Evolutionary conservation across 179 eudicot genomes (phyloP).

Genomic region (Corrigiola litoralis): DNA sequence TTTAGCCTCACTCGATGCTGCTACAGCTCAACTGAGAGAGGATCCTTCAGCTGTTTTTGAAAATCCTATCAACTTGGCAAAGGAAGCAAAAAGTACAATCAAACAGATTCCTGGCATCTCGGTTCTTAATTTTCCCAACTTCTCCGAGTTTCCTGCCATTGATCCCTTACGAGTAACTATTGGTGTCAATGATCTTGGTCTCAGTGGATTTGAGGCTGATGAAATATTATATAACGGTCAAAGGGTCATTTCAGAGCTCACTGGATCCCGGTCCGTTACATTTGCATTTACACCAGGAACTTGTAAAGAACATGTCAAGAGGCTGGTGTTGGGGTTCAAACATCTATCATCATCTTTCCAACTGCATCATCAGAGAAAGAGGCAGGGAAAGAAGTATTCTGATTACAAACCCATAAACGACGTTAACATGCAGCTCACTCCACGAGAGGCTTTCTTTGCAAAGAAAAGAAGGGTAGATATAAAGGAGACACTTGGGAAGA

Average conservation of each 20-base stretch:
- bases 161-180: slow-evolving; percentile 71
- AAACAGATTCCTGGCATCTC: slow-evolving; percentile 48
- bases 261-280: slow-evolving; percentile 58
- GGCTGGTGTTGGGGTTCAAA: slow-evolving; percentile 54
- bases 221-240: slow-evolving; percentile 50
- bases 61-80: slow-evolving; percentile 44
- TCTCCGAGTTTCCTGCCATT: slow-evolving; percentile 32
- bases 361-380: not conserved
- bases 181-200: slow-evolving; percentile 50
- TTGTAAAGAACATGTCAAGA: slow-evolving; percentile 49
- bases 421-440: slow-evolving; percentile 47
- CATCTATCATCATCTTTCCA: slow-evolving; percentile 39
- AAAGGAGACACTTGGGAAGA: slow-evolving; percentile 47
- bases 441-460: slow-evolving; percentile 81
- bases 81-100: slow-evolving; percentile 40
- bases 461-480: slow-evolving; percentile 48
- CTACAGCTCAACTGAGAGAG: slow-evolving; percentile 55
- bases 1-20: slow-evolving; percentile 87
- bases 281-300: slow-evolving; percentile 71
- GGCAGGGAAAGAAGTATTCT: slow-evolving; percentile 5
- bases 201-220: slow-evolving; percentile 71
- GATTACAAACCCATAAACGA: slow-evolving; percentile 28
- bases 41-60: slow-evolving; percentile 38
- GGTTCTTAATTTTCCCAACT: slow-evolving; percentile 39
- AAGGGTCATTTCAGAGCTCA: slow-evolving; percentile 57